Evolutionary conservation across 164 flowering plant genomes (phyloP).

Genomic region (Annona cherimola): DNA sequence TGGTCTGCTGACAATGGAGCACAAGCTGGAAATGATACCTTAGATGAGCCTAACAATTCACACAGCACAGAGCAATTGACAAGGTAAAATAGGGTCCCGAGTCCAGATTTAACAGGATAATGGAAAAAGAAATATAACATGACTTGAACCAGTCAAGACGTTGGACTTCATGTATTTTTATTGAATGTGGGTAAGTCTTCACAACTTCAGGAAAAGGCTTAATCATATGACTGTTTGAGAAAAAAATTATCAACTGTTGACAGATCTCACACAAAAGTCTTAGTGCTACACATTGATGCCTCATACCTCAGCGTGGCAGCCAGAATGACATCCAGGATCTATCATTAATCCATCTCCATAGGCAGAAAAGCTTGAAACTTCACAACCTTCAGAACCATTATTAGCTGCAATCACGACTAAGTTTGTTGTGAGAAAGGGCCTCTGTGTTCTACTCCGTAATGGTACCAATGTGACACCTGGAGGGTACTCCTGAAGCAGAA

Average conservation of each 20-base stretch:
- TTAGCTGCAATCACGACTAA: conserved; percentile 68
- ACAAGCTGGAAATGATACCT: background rate
- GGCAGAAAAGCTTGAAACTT: conserved; percentile 28
- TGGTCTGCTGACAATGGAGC: background rate
- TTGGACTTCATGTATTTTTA: background rate
- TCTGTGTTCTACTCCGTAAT: conserved; percentile 73
- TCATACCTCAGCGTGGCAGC: conserved; percentile 58
- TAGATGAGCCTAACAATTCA: background rate
- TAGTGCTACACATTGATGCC: background rate
- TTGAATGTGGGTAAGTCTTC: background rate
- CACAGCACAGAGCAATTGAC: background rate
- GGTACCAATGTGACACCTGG: conserved; percentile 75
- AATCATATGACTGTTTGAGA: background rate
- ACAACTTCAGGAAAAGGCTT: background rate
- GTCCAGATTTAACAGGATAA: background rate
- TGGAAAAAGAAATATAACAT: background rate
- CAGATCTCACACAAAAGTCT: background rate
- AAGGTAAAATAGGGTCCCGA: background rate
- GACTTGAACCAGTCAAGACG: background rate
- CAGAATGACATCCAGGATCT: conserved; percentile 82
- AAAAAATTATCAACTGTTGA: background rate
- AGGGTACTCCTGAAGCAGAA: conserved; percentile 75
- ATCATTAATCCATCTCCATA: conserved; percentile 81
- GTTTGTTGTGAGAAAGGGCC: conserved; percentile 87
- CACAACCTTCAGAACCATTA: conserved; percentile 19